Evolutionary conservation across 129 eudicot genomes (phyloP).

Genomic region (Centella asiatica): DNA sequence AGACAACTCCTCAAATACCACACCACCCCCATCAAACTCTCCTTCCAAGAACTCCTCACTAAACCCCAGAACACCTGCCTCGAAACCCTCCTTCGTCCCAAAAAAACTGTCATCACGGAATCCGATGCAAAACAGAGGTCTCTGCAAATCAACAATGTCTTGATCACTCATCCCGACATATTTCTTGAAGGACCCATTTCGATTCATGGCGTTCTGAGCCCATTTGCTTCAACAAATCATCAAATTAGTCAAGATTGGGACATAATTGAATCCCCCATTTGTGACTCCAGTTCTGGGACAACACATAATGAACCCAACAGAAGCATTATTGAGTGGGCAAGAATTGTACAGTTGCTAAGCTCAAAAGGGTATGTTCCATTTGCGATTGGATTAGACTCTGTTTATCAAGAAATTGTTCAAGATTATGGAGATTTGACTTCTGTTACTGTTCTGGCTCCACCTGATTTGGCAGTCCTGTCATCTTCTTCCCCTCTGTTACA

Average conservation of each 20-base stretch:
- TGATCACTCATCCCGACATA: constrained; percentile 60
- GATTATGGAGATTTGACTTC: constrained; percentile 36
- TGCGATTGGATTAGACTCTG: constrained; percentile 51
- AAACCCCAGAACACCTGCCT: constrained; percentile 45
- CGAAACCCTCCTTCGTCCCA: constrained; percentile 25
- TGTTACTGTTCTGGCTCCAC: constrained; percentile 50
- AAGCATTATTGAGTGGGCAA: constrained; percentile 34
- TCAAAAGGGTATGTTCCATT: constrained; percentile 50
- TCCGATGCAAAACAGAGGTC: constrained; percentile 10
- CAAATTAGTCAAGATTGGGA: constrained; percentile 24
- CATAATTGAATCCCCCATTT: constrained; percentile 18
- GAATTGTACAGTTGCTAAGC: constrained; percentile 28
- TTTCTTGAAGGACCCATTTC: constrained; percentile 43
- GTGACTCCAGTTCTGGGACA: constrained; percentile 14
- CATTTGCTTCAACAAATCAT: constrained; percentile 21
- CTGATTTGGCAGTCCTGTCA: constrained; percentile 29
- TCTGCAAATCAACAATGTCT: constrained; percentile 48
- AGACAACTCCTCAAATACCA: constrained; percentile 50
- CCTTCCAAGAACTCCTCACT: constrained; percentile 29
- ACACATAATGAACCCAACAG: background rate
- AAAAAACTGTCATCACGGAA: constrained; percentile 35
- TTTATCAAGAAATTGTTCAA: constrained; percentile 38
- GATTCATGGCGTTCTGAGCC: constrained; percentile 44
- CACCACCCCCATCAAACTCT: constrained; percentile 31
- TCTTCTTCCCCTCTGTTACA: constrained; percentile 45